Base-by-base conservation (phyloP, 2,329 filamentous ascomycete species). In the Verticillium zaregamsianum region DNA sequence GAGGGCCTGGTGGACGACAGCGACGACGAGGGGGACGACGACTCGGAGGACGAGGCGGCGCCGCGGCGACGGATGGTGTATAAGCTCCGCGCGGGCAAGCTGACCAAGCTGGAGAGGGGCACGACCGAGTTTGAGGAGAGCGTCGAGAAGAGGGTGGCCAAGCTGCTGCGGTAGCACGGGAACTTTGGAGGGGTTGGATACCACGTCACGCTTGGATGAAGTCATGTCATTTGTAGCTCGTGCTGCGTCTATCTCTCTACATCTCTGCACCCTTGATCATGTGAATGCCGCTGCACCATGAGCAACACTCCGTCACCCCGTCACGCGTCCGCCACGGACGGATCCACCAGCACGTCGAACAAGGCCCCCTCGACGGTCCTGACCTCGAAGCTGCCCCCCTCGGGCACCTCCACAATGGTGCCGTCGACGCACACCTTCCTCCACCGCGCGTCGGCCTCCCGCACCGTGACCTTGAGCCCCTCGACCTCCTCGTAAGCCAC, bases 391-490 rank as follows among this genome's bases (percentile, higher is more conserved):
- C 86, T 89, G 0, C 93, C 93, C 2, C 83, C 87, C 59, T 80
- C 73, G 23, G 90, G 89, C 1, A 97, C 77, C 62, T 86, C 83
- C 3, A 97, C 86, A 68, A 96, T 96, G 59, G 90, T 92, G 3
- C 94, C 94, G 74, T 98, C 94, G n/a, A 98, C 81, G 72, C 94
- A 98, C 15, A 96, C 84, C 70, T 93, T 86, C 64, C 94, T 82
- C 93, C 93, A 97, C 59, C 87, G 80, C 55, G 79, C 79, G n/a
- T 92, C 86, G 17, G 84, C 79, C 69, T 95, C 91, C 1, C 78
- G 65, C 39, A 92, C 87, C 17, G 84, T 81, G 56, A 97, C 86
- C 62, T 77, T 80, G 20, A 97, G 67, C 59, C 84, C 84, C 2
- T 90, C 84, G 7, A 95, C 82, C 60, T 86, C 82, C 20, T 90